Conservation (phyloP, 352 stramenopile species). For the Phytophthora boehmeriae region DNA sequence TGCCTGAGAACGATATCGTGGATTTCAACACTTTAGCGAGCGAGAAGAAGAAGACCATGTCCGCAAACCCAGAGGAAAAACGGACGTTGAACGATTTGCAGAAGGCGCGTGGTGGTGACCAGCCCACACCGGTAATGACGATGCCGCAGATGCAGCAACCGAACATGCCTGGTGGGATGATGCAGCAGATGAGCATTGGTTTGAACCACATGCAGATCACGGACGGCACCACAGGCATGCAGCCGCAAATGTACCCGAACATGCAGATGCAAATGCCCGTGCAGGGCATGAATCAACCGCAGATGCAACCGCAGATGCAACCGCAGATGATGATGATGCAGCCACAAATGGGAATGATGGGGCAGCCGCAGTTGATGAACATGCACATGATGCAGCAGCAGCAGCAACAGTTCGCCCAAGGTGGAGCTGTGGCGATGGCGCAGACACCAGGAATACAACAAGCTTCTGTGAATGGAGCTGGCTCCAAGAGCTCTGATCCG, state of each 20-base stretch:
- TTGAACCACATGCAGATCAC: slow-evolving; percentile 49
- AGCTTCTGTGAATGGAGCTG: slow-evolving; percentile 6
- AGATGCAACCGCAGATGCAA: slow-evolving; percentile 29
- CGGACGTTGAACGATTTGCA: slow-evolving; percentile 69
- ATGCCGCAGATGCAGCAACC: slow-evolving; percentile 35
- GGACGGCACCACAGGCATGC: slow-evolving; percentile 30
- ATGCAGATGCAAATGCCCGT: slow-evolving; percentile 46
- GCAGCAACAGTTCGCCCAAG: slow-evolving; percentile 32
- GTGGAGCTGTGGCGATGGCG: slow-evolving; percentile 6
- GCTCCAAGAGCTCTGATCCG: slow-evolving; percentile 25
- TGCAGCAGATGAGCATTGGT: slow-evolving; percentile 37
- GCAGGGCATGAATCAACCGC: slow-evolving; percentile 39
- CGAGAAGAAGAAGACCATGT: slow-evolving; percentile 52
- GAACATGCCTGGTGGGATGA: slow-evolving; percentile 33
- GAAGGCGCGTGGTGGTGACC: slow-evolving; percentile 41
- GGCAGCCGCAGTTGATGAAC: slow-evolving; percentile 44
- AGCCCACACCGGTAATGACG: slow-evolving; percentile 46
- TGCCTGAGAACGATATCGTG: slow-evolving; percentile 75
- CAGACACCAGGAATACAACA: slow-evolving; percentile 16
- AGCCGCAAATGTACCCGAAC: slow-evolving; percentile 42
- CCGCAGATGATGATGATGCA: slow-evolving; percentile 53
- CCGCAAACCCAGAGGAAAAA: slow-evolving; percentile 36
- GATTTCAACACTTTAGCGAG: slow-evolving; percentile 60
- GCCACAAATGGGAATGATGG: slow-evolving; percentile 44
- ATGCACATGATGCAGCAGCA: slow-evolving; percentile 32